phyloP scores from a whole-genome alignment of 345 rosid genomes.

The Euclidium syriacum region DNA sequence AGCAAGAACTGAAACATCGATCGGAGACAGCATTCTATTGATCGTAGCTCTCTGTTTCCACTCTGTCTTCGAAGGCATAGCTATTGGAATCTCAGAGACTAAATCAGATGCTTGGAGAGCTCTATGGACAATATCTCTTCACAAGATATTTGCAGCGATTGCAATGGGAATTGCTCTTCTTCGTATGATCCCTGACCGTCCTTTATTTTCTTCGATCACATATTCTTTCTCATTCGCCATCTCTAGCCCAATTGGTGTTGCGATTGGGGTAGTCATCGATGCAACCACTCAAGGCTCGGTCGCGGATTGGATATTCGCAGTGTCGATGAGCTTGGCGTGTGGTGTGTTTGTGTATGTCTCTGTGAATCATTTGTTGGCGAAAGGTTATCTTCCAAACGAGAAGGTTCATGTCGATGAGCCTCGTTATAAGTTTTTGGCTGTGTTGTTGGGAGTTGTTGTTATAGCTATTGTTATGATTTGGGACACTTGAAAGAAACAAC shows the following conservation, averaged over 20 bases:
- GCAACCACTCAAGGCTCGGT: conserved; percentile 67
- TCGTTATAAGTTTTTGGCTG: conserved; percentile 48
- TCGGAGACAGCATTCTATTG: conserved; percentile 69
- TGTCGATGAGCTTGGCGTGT: conserved; percentile 76
- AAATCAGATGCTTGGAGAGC: conserved; percentile 72
- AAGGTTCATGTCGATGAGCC: conserved; percentile 39
- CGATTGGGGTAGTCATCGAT: conserved; percentile 65
- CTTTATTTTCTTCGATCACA: conserved; percentile 42
- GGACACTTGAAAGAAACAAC: conserved; percentile 32
- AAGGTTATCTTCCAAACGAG: conserved; percentile 46
- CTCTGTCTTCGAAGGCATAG: conserved; percentile 83
- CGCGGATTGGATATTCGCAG: conserved; percentile 71
- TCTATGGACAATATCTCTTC: conserved; percentile 62
- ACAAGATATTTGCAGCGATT: conserved; percentile 75
- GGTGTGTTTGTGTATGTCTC: conserved; percentile 75
- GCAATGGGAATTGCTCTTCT: conserved; percentile 90
- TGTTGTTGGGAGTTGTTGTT: conserved; percentile 50
- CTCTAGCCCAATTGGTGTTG: conserved; percentile 72
- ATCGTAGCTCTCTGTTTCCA: conserved; percentile 82
- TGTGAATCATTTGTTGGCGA: conserved; percentile 59
- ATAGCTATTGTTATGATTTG: conserved; percentile 71
- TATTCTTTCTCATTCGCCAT: conserved; percentile 77
- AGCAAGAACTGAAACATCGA: conserved; percentile 29
- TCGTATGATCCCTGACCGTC: conserved; percentile 66
- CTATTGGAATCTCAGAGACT: conserved; percentile 64